Conservation (phyloP, 495 filamentous ascomycete species). For the Neurospora sp. region DNA sequence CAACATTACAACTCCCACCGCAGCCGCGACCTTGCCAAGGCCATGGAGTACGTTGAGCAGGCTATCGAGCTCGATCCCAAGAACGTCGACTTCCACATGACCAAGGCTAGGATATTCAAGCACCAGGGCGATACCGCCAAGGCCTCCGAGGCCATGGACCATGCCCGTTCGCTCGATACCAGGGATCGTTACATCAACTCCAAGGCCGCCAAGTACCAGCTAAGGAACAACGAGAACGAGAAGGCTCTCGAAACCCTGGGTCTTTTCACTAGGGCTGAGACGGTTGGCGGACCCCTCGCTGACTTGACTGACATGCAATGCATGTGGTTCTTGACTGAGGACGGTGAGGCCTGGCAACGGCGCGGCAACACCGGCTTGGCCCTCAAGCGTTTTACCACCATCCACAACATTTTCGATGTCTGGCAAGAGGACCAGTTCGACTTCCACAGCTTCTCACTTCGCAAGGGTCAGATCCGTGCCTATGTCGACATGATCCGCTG, state of each 20-base stretch:
- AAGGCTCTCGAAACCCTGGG: conserved; percentile 79
- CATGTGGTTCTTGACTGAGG: conserved; percentile 93
- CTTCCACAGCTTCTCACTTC: conserved; percentile 92
- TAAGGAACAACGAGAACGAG: conserved; percentile 85
- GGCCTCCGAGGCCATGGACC: conserved; percentile 80
- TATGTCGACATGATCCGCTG: conserved; percentile 95
- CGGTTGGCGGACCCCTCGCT: conserved; percentile 72
- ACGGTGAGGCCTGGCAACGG: conserved; percentile 80
- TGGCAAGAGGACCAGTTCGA: conserved; percentile 99
- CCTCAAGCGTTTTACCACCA: conserved; percentile 77
- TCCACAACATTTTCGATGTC: conserved; percentile 86
- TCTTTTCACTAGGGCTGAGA: conserved; percentile 82
- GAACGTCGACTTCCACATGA: conserved; percentile 89
- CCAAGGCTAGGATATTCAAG: conserved; percentile 89
- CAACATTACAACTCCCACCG: conserved; percentile 94
- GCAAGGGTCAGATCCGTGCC: conserved; percentile 89
- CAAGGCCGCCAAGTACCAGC: conserved; percentile 93
- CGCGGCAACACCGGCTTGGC: conserved; percentile 76
- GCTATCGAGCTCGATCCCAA: conserved; percentile 66
- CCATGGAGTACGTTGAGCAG: conserved; percentile 72
- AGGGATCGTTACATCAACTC: conserved; percentile 97
- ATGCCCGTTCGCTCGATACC: conserved; percentile 71
- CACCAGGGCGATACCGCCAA: conserved; percentile 71
- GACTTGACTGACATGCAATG: conserved; percentile 98
- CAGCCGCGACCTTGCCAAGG: conserved; percentile 73